Conservation (phyloP, 441 rosid genomes). For the Erodium trifolium region DNA sequence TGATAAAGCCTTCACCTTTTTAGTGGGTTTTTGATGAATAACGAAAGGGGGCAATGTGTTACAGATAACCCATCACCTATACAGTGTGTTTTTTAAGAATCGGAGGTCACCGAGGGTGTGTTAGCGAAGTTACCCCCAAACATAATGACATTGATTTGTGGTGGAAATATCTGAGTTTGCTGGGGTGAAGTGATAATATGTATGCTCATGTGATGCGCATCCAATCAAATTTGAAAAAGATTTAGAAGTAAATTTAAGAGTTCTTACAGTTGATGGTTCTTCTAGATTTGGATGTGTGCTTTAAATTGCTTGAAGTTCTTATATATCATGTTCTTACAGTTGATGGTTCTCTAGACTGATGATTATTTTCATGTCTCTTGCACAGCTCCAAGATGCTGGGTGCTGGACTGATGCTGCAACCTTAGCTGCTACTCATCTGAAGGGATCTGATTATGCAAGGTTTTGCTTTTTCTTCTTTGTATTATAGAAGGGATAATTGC, state of each 20-base stretch:
- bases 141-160: background rate
- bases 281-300: background rate
- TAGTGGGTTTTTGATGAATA: no score
- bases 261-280: no score
- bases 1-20: no score
- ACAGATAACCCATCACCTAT: no score
- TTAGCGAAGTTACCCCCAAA: no score
- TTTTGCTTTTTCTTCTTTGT: constrained; percentile 20
- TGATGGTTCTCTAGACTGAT: constrained; percentile 12
- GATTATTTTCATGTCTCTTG: constrained; percentile 11
- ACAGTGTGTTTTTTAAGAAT: no score
- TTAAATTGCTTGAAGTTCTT: background rate
- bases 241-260: background rate
- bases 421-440: constrained; percentile 88
- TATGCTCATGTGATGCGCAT: background rate
- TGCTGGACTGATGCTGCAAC: constrained; percentile 99
- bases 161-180: background rate
- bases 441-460: constrained; percentile 98
- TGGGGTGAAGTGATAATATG: background rate
- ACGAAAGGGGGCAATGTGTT: no score
- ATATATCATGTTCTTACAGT: background rate
- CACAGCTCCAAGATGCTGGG: constrained; percentile 98
- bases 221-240: background rate
- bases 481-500: no score
- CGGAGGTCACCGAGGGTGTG: no score